A percentile compares a stretch with the other conserved stretches of the same genome.
Evolutionary conservation across 202 grass and related monocot species (phyloP).

Genomic region (Elaeis oleifera): DNA sequence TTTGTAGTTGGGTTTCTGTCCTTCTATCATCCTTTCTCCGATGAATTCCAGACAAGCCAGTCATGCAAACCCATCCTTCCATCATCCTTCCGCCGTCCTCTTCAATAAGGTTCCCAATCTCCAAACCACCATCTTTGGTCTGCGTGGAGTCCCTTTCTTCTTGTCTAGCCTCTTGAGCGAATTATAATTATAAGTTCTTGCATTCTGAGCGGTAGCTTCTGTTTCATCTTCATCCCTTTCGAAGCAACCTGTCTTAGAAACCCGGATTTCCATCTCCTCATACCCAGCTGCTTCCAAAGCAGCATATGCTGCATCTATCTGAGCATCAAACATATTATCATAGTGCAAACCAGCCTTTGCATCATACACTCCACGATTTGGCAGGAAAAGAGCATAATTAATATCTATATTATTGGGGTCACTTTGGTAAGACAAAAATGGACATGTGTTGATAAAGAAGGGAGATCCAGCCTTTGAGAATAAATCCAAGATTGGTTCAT

Average conservation of each 20-base stretch:
- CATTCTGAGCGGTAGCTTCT: conserved; percentile 5
- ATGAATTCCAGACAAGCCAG: too few relatives aligned
- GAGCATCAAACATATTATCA: conserved; percentile 15
- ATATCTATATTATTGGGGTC: conserved; percentile 2
- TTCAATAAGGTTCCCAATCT: too few relatives aligned
- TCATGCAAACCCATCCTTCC: too few relatives aligned
- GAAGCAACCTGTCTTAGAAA: conserved; percentile 17
- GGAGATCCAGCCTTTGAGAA: conserved; percentile 4
- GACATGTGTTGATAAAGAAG: conserved; percentile 6
- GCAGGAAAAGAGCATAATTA: conserved; percentile 7
- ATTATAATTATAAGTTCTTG: conserved; percentile 10
- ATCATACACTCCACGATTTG: conserved; percentile 7
- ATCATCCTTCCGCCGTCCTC: too few relatives aligned
- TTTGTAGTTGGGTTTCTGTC: too few relatives aligned
- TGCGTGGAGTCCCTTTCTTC: conserved; percentile 10
- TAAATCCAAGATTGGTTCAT: conserved; percentile 5
- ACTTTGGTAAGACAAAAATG: conserved; percentile 14
- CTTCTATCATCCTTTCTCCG: too few relatives aligned
- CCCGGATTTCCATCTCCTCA: background rate
- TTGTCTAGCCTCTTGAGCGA: conserved; percentile 3
- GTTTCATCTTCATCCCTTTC: conserved; percentile 12
- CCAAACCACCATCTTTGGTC: background rate
- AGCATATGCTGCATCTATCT: conserved; percentile 18
- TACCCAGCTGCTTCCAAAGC: conserved; percentile 6
- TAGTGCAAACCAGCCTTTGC: conserved; percentile 6